Base-by-base conservation (phyloP, 2,329 filamentous ascomycete genomes). In the Polychaeton citri region DNA sequence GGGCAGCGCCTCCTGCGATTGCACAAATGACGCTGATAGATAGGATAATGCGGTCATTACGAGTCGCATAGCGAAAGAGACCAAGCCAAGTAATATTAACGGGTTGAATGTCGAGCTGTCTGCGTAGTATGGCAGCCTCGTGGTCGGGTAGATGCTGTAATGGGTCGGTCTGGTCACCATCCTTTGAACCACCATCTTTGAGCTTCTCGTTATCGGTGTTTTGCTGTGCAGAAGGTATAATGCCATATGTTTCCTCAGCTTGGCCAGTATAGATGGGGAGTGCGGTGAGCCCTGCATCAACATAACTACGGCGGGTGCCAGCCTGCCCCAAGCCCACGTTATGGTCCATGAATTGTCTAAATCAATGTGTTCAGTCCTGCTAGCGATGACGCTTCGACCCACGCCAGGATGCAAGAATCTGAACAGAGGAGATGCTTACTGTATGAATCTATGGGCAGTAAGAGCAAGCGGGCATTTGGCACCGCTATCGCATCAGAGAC, bases 11-110 rank as follows among this genome's bases (percentile, higher is more conserved):
- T 16, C 44, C 53, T 30, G 45, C 48, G 21, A 59, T 55, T 8
- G 57, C 55, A 38, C 49, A 53, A 3, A 58, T 42, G 13, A 48
- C 50, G 37, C 54, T 57, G 8, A 65, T 36, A 8, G 48, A 35
- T 52, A 66, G 63, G 38, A 66, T 57, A 2, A 57, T 12, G 5
- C 53, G 39, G 26, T 66, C 61, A 31, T 54, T 59, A 10, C 43
- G 51, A 7, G 55, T 63, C 4, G 62, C 62, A 53, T 66, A 66
- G 20, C 63, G 60, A 46, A 63, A 66, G 5, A 68, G 44, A 30
- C 48, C 46, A n/a, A 44, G 36, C 36, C 63, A 67, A 2, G 56
- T 56, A 30, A 68, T 54, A 31, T 60, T 61, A 21, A 62, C 49
- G 2, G 52, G 50, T 1, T 64, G 64, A 15, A 61, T 59, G 19